Conservation (phyloP, 176 grass and related monocot genomes). For the Poa annua region DNA sequence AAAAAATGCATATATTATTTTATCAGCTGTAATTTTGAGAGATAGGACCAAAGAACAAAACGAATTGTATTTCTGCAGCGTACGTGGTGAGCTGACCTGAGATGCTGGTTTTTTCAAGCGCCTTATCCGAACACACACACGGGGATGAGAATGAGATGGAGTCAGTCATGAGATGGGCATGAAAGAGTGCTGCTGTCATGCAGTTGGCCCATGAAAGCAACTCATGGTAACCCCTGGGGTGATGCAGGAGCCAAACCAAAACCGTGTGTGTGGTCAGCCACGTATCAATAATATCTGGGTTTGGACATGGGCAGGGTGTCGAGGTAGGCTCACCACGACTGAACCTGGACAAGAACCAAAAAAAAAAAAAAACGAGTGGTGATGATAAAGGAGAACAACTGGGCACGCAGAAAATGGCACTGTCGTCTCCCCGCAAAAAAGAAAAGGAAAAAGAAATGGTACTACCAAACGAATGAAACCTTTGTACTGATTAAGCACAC, state of each 20-base stretch:
- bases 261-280: not conserved
- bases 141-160: not conserved
- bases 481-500: not conserved
- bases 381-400: not conserved
- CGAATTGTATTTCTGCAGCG: not conserved
- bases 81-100: not conserved
- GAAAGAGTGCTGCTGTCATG: slow-evolving; percentile 29
- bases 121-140: slow-evolving; percentile 21
- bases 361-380: not conserved
- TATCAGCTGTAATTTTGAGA: not conserved
- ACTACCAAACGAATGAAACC: not conserved
- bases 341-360: not conserved
- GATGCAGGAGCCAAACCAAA: slow-evolving; percentile 36
- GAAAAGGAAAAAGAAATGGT: too few relatives aligned
- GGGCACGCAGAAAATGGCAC: not conserved
- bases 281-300: slow-evolving; percentile 33
- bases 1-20: not conserved
- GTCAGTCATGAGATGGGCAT: slow-evolving; percentile 33
- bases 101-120: not conserved
- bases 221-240: slow-evolving; percentile 25
- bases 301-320: slow-evolving; percentile 31
- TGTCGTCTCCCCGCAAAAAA: too few relatives aligned
- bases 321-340: slow-evolving; percentile 1
- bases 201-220: slow-evolving; percentile 47
- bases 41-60: not conserved